phyloP scores from a whole-genome alignment of 164 flowering plant species.

The Chimonanthus salicifolius region DNA sequence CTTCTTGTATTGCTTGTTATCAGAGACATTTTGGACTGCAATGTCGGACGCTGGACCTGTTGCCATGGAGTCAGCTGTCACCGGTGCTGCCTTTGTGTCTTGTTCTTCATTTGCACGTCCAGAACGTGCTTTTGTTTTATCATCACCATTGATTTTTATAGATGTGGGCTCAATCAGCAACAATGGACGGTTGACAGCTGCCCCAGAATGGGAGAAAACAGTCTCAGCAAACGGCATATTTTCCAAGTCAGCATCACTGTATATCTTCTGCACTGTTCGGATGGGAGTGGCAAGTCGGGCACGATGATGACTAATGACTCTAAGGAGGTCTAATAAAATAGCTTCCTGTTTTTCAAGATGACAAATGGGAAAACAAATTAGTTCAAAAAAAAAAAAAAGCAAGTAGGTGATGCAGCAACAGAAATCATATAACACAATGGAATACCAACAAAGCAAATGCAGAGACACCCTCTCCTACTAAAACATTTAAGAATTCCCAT shows the following conservation, averaged over 20 bases:
- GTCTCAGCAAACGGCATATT: slow-evolving; percentile 54
- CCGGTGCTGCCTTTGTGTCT: slow-evolving; percentile 10
- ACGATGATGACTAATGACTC: slow-evolving; percentile 92
- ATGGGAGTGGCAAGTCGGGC: slow-evolving; percentile 96
- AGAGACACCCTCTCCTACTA: too few species aligned
- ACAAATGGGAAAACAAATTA: not conserved
- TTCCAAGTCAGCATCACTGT: slow-evolving; percentile 65
- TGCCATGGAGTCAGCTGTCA: not conserved
- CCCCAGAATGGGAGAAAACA: slow-evolving; percentile 30
- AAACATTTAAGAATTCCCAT: too few species aligned
- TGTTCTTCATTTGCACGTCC: slow-evolving; percentile 39
- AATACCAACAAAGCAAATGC: too few species aligned
- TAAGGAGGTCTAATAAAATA: slow-evolving; percentile 81
- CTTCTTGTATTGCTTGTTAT: slow-evolving; percentile 28
- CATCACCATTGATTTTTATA: slow-evolving; percentile 38
- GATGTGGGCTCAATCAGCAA: slow-evolving; percentile 63
- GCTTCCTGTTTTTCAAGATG: slow-evolving; percentile 57
- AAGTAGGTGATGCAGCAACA: not conserved
- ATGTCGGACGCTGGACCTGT: slow-evolving; percentile 11
- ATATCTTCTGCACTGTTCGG: slow-evolving; percentile 82
- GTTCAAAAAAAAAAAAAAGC: too few species aligned
- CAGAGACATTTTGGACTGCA: slow-evolving; percentile 12
- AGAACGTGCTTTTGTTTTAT: slow-evolving; percentile 37
- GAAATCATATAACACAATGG: too few species aligned
- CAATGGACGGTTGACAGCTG: slow-evolving; percentile 46